Evolutionary conservation across 2,329 filamentous ascomycete genomes (phyloP).

Genomic region (Apiospora kogelbergensis): DNA sequence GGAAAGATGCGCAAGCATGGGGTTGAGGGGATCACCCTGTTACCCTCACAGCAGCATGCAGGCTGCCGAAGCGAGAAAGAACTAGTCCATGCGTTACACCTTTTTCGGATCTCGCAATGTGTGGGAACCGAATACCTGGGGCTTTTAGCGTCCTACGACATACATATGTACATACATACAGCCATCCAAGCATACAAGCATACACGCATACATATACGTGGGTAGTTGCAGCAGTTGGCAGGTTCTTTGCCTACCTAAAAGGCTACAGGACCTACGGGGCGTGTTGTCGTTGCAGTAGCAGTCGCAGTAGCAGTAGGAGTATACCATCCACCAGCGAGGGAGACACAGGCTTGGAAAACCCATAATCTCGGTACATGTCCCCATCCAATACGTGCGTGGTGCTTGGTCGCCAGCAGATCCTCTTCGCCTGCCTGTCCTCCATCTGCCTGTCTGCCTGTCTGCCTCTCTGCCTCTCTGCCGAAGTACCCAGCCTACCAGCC

Average conservation of each 20-base stretch:
- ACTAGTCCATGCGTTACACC: slow-evolving; percentile 8
- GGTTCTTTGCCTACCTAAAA: not conserved
- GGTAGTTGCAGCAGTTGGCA: too few species aligned
- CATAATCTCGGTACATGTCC: not conserved
- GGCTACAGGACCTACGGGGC: not conserved
- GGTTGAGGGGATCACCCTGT: not conserved
- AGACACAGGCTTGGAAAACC: not conserved
- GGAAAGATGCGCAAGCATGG: slow-evolving; percentile 1
- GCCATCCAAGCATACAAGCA: too few species aligned
- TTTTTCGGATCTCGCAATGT: slow-evolving; percentile 8
- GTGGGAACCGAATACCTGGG: slow-evolving; percentile 10
- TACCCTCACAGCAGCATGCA: slow-evolving; percentile 1
- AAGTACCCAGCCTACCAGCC: not conserved
- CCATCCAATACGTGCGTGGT: not conserved
- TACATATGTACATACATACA: not conserved
- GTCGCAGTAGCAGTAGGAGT: not conserved
- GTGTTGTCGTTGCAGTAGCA: too few species aligned
- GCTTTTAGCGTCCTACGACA: not conserved
- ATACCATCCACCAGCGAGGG: not conserved
- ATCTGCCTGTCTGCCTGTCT: not conserved
- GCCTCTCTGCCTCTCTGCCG: not conserved
- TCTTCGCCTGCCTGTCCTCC: too few species aligned
- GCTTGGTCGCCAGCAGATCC: not conserved
- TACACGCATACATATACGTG: too few species aligned
- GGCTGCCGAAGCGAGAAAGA: slow-evolving; percentile 3